Evolutionary conservation across 495 filamentous ascomycete species (phyloP), one percentile per base, ranked within the genome.

Genomic region (Penicillium samsonianum): DNA sequence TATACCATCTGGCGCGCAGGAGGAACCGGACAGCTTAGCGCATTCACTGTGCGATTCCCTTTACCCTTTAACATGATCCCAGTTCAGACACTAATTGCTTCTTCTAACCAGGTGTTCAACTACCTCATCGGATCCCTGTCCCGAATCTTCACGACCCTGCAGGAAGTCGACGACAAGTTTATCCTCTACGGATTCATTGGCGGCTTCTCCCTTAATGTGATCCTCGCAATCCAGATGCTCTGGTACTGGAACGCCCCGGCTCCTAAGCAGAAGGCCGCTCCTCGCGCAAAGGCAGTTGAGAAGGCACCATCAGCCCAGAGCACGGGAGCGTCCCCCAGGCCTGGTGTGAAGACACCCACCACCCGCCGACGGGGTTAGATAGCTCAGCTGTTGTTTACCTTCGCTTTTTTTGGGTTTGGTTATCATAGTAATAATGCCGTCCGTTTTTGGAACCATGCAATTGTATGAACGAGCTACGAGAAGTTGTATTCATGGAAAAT

Each of bases 111-210:
- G 93, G 92, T 98, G 50, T 96, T 98, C 80, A 97, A 96, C 80
- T 98, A 96, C 73, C 91, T 98, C 64, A 78, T 84, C 65, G 94
- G 94, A 12, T 94, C 90, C 55, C 84, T 96, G 38, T 88, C 90
- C 12, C 87, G 94, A 65, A 95, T 98, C 78, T 97, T 96, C 73
- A 98, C 94, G 19, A 98, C 95, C 3, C 73, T 98, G 47, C 90
- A 96, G 65, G 94, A 98, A 78, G 92, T 97, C 59, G 87, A 94
- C 63, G 94, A 98, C 73, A 89, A 90, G 71, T 79, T 98, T 54
- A 97, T 98, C 62, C 82, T 98, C 16, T 96, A 93, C 70, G 88
- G 91, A 22, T 97, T 94, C 80, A 71, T 97, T 44, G 90, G 90
- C 2, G 95, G 89, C 22, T 96, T 96, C 69, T 74, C 80, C 30